phyloP scores from a whole-genome alignment of 768 basidiomycete genomes.

The Tephrocybe sp. region DNA sequence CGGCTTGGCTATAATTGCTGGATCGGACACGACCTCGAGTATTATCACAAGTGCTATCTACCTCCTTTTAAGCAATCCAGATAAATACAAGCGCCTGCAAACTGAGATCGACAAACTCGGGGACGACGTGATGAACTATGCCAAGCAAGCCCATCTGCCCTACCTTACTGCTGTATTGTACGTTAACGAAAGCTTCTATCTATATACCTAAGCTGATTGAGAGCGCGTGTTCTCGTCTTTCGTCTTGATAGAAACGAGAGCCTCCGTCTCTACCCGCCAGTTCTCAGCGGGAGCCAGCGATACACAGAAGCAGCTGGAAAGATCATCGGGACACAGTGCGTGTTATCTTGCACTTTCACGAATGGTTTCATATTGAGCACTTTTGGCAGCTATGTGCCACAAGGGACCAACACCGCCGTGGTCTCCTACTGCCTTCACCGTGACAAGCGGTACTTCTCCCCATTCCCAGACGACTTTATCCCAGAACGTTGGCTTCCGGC shows the following conservation, averaged over 20 bases:
- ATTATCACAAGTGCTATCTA: conserved; percentile 31
- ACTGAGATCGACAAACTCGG: conserved; percentile 32
- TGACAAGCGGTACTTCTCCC: conserved; percentile 45
- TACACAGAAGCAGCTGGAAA: conserved; percentile 36
- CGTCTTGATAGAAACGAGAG: conserved; percentile 46
- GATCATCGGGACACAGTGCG: conserved; percentile 39
- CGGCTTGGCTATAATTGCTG: conserved; percentile 39
- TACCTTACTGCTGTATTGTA: conserved; percentile 39
- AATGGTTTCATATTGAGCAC: neutral
- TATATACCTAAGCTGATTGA: neutral
- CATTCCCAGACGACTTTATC: conserved; percentile 42
- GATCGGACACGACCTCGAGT: conserved; percentile 41
- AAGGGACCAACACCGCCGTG: conserved; percentile 42
- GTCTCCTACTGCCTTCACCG: conserved; percentile 45
- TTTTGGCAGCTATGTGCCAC: conserved; percentile 39
- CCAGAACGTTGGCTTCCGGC: conserved; percentile 38
- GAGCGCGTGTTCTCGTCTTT: too few species aligned
- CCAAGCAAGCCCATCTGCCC: conserved; percentile 29
- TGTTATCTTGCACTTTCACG: conserved; percentile 6
- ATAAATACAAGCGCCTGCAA: conserved; percentile 31
- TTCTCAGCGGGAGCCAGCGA: conserved; percentile 49
- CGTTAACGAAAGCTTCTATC: conserved; percentile 5
- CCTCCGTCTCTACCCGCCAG: conserved; percentile 48
- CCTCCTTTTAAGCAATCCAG: conserved; percentile 33
- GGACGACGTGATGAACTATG: conserved; percentile 24